Evolutionary conservation across 164 flowering plant genomes (phyloP), one percentile per base, ranked within the genome.

Genomic region (Cinnamomum micranthum): DNA sequence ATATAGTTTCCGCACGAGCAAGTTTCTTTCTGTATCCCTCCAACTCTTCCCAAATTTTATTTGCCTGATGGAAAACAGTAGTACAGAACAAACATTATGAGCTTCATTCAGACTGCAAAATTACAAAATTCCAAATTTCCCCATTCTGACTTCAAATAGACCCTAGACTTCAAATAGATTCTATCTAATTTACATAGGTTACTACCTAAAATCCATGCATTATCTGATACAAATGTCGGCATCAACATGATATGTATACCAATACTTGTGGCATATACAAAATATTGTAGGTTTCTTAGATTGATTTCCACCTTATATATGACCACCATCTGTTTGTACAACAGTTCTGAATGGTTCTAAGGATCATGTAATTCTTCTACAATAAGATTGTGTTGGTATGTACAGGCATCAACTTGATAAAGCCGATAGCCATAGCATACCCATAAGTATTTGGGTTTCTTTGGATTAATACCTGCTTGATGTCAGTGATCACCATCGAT

Each of bases 21-120:
- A 93, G 95, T 86, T 92, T 93, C 89, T 91, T 92, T 79, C 74
- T 86, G 80, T 82, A 90, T 65, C 87, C 88, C 80, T 91, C 92
- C 79, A 93, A 78, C 82, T 95, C 89, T 71, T 77, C 80, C 83
- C 85, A 90, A 12, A 92, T 85, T 77, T 91, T 87, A 81, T 88
- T 83, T 11, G 83, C 94, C 98, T 94, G 85, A 9, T 22, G 60
- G 60, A 55, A 55, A 55, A 13, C 60, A 55, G 60, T 4, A 55
- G n/a, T 55, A 20, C 2, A 55, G 6, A 3, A 55, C n/a, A 55
- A 14, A 20, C 60, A 55, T 15, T 55, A 55, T 55, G 60, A 55
- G 17, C 60, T 55, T 55, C 20, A 55, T 55, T 55, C 60, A 55
- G n/a, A 55, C 20, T 55, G n/a, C n/a, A 55, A 15, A 55, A 20